Evolutionary conservation across 2,329 filamentous ascomycete species (phyloP).

Genomic region (Colletotrichum sp.): DNA sequence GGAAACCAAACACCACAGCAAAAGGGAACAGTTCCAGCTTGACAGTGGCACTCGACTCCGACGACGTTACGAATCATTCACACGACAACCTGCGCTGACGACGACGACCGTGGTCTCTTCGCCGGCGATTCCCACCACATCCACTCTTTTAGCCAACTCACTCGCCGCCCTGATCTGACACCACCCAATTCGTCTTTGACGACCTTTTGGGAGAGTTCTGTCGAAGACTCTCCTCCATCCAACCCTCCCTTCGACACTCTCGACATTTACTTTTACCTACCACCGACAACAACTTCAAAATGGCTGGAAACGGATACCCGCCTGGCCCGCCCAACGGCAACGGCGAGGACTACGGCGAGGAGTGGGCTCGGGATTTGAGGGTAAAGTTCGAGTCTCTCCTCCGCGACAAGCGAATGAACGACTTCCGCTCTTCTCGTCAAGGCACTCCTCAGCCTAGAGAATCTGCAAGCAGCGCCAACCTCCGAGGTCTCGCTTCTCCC

Average conservation of each 20-base stretch:
- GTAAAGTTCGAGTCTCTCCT: slow-evolving; percentile 87
- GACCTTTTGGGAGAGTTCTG: not conserved
- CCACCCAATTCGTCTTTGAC: not conserved
- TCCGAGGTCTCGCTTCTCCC: slow-evolving; percentile 43
- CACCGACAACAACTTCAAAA: slow-evolving; percentile 25
- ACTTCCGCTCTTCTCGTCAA: slow-evolving; percentile 65
- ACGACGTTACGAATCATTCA: slow-evolving; percentile 2
- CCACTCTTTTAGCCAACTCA: not conserved
- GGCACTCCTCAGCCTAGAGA: slow-evolving; percentile 60
- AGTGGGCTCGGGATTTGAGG: slow-evolving; percentile 80
- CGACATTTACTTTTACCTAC: not conserved
- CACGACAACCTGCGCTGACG: slow-evolving; percentile 2
- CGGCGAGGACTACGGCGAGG: slow-evolving; percentile 63
- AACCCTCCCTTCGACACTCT: not conserved
- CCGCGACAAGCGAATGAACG: slow-evolving; percentile 85
- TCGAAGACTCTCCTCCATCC: slow-evolving; percentile 6
- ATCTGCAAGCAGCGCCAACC: slow-evolving; percentile 53
- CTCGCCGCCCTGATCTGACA: not conserved
- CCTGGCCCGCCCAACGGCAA: slow-evolving; percentile 30
- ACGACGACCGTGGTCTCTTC: slow-evolving; percentile 2
- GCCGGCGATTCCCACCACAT: not conserved
- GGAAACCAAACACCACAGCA: not conserved
- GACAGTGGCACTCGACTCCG: not conserved
- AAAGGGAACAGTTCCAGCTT: not conserved
- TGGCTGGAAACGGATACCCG: slow-evolving; percentile 43